Conservation (phyloP, 805 yeast genomes). For the Suhomyces sp. region DNA sequence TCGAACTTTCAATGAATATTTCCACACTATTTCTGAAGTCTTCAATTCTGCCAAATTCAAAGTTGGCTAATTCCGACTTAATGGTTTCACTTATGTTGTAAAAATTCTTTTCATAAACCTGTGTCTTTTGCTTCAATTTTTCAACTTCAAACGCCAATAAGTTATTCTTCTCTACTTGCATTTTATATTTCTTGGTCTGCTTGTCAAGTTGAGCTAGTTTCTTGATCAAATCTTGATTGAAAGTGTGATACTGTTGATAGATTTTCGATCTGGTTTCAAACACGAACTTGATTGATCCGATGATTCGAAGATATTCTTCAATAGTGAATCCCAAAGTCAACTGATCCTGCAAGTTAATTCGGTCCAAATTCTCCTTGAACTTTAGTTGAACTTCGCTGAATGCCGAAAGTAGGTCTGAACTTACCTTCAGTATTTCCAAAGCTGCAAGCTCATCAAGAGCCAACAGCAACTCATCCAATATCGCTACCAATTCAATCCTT, state of each 20-base stretch:
- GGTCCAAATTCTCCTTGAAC: conserved; percentile 68
- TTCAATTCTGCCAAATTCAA: conserved; percentile 71
- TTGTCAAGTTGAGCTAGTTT: conserved; percentile 46
- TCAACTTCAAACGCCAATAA: conserved; percentile 58
- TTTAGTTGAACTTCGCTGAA: conserved; percentile 72
- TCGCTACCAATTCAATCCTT: conserved; percentile 65
- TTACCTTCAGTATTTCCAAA: conserved; percentile 67
- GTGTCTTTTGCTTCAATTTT: conserved; percentile 51
- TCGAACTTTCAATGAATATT: conserved; percentile 82
- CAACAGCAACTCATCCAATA: conserved; percentile 65
- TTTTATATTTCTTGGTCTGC: conserved; percentile 41
- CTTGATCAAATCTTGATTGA: conserved; percentile 44
- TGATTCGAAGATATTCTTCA: conserved; percentile 79
- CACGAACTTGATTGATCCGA: conserved; percentile 70
- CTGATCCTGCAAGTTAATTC: conserved; percentile 81
- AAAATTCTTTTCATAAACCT: conserved; percentile 55
- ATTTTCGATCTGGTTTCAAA: conserved; percentile 70
- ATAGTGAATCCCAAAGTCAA: conserved; percentile 81
- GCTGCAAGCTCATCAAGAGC: conserved; percentile 59
- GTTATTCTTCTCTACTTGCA: conserved; percentile 62
- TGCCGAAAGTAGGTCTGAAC: conserved; percentile 61
- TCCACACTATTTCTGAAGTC: conserved; percentile 90
- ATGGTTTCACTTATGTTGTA: conserved; percentile 64
- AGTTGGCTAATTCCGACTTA: conserved; percentile 60
- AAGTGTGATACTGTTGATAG: conserved; percentile 40